Evolutionary conservation across 129 eudicot genomes (phyloP).

Genomic region (Escallonia rubra): DNA sequence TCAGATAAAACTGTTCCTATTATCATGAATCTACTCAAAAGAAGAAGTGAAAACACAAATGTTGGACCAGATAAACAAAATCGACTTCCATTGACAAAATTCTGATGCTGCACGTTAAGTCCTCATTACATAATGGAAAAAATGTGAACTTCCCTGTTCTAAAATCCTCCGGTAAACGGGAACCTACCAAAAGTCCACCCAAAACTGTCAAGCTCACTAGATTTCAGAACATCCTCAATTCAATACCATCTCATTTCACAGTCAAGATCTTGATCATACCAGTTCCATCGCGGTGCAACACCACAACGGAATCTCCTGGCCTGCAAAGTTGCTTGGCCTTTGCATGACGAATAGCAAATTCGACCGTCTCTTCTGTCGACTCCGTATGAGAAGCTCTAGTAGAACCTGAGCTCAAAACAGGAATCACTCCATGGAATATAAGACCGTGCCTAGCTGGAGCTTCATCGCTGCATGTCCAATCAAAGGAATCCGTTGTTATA

Average conservation of each 20-base stretch:
- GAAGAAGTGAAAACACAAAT: too few species aligned
- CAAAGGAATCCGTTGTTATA: constrained; percentile 42
- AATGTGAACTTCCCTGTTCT: too few species aligned
- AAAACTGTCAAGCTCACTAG: too few species aligned
- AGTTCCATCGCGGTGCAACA: constrained; percentile 42
- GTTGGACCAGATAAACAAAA: too few species aligned
- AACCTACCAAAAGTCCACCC: too few species aligned
- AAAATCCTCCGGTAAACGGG: too few species aligned
- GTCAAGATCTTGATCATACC: constrained; percentile 46
- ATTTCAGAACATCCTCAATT: neutral
- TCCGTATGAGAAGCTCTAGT: constrained; percentile 49
- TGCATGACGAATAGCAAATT: constrained; percentile 49
- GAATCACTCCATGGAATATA: constrained; percentile 58
- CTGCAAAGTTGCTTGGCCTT: constrained; percentile 45
- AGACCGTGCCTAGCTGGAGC: constrained; percentile 67
- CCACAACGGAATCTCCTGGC: constrained; percentile 62
- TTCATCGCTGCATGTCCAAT: constrained; percentile 52
- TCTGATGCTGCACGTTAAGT: too few species aligned
- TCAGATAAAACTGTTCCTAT: too few species aligned
- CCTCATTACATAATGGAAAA: too few species aligned
- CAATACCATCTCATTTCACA: constrained; percentile 21
- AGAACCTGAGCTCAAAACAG: constrained; percentile 48
- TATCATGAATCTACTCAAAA: too few species aligned
- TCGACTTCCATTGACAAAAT: too few species aligned
- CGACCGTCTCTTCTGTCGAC: constrained; percentile 52